These are phyloP conservation scores for Pythium pyrilobum DNA, from an alignment of 352 stramenopile species.

Conservation along the genomic window DNA sequence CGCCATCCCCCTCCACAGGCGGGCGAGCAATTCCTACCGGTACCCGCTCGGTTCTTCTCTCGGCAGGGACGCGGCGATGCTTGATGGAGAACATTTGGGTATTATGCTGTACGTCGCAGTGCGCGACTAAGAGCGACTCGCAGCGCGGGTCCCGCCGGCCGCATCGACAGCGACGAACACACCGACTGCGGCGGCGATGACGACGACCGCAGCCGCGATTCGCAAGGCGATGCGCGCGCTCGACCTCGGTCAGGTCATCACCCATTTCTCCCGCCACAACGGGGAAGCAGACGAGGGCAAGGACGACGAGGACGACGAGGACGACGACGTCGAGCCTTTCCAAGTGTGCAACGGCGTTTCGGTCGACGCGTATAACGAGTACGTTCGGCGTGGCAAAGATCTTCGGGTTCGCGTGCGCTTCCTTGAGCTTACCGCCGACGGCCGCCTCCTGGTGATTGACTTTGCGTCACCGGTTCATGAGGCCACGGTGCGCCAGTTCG, in stretches of 20 bases:
- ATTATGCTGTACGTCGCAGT: too few relatives aligned
- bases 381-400: conserved; percentile 14
- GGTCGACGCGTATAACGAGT: conserved; percentile 21
- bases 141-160: too few relatives aligned
- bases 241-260: neutral
- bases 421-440: conserved; percentile 14
- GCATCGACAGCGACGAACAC: too few relatives aligned
- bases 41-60: too few relatives aligned
- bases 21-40: too few relatives aligned
- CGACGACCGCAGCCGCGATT: conserved; percentile 10
- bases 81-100: too few relatives aligned
- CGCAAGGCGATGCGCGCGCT: neutral
- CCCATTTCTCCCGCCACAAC: neutral
- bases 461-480: conserved; percentile 15
- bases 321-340: conserved; percentile 14
- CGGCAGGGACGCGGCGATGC: too few relatives aligned
- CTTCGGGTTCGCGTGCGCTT: conserved; percentile 19
- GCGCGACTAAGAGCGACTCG: too few relatives aligned
- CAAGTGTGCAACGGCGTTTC: conserved; percentile 25
- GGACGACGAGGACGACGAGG: neutral
- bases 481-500: conserved; percentile 4
- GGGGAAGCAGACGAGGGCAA: conserved; percentile 2
- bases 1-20: too few relatives aligned
- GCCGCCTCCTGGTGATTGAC: conserved; percentile 13
- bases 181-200: conserved; percentile 1